Percentiles rank a stretch among this genome's conserved stretches.
phyloP scores from a whole-genome alignment of 2,329 filamentous ascomycete genomes.

The Drechslerella coelobrocha region DNA sequence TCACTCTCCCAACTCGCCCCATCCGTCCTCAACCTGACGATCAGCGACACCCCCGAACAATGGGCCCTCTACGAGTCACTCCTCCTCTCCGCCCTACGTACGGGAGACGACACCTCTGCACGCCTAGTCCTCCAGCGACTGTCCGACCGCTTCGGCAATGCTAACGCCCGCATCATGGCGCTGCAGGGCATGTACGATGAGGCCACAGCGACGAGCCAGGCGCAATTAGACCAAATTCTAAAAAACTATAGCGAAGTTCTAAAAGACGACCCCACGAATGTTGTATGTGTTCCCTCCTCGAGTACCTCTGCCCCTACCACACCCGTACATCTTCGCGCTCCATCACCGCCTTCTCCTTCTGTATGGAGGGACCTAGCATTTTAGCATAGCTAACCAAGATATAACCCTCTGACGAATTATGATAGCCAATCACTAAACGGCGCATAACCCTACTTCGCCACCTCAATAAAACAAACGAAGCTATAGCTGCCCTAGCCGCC shows the following conservation, averaged over 20 bases:
- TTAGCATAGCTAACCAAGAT: constrained; percentile 2
- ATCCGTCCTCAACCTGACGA: constrained; percentile 64
- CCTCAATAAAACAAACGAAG: constrained; percentile 73
- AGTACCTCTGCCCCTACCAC: background rate
- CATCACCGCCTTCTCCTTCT: constrained; percentile 44
- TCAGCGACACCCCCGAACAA: constrained; percentile 74
- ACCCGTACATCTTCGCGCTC: constrained; percentile 54
- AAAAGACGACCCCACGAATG: constrained; percentile 75
- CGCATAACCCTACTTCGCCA: constrained; percentile 79
- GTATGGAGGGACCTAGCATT: background rate
- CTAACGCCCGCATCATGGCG: constrained; percentile 86
- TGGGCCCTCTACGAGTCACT: constrained; percentile 90
- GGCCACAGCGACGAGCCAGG: constrained; percentile 72
- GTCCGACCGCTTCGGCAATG: constrained; percentile 77
- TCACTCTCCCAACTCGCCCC: constrained; percentile 54
- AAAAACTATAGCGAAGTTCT: constrained; percentile 79
- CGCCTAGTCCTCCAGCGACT: constrained; percentile 76
- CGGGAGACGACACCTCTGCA: constrained; percentile 80
- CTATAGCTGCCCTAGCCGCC: constrained; percentile 74
- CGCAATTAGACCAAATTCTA: constrained; percentile 72
- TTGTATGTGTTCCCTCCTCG: constrained; percentile 65
- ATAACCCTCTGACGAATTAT: background rate
- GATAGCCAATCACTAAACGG: constrained; percentile 81
- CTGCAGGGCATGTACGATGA: constrained; percentile 84
- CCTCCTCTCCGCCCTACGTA: constrained; percentile 80